Conservation (phyloP, 495 filamentous ascomycete genomes). For the Hypoxylon perforatum region DNA sequence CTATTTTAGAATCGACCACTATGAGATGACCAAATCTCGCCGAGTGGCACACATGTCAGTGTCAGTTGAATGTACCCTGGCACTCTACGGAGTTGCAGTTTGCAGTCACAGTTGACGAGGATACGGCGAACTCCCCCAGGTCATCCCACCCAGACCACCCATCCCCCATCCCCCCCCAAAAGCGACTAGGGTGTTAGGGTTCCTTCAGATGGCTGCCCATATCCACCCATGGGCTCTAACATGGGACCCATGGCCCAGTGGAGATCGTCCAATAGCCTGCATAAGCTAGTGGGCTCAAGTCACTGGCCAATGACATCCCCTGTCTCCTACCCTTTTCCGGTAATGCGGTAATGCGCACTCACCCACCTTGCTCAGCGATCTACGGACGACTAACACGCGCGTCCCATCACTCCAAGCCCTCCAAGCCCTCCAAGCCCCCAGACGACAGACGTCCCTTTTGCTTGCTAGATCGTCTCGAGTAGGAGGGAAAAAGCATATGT, state of each 20-base stretch:
- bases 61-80: constrained; percentile 20
- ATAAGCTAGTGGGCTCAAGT: constrained; percentile 24
- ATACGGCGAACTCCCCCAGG: constrained; percentile 34
- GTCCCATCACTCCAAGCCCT: constrained; percentile 27
- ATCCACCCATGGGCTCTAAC: constrained; percentile 9
- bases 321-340: constrained; percentile 38
- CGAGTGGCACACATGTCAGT: constrained; percentile 38
- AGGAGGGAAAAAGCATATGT: constrained; percentile 12
- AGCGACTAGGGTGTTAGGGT: constrained; percentile 15
- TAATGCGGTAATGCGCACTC: constrained; percentile 39
- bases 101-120: constrained; percentile 43
- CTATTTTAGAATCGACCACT: constrained; percentile 38
- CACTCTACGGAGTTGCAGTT: constrained; percentile 27
- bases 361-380: constrained; percentile 35
- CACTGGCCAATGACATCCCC: constrained; percentile 41
- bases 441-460: constrained; percentile 11
- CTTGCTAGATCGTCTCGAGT: constrained; percentile 17
- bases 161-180: constrained; percentile 15
- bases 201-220: constrained; percentile 32
- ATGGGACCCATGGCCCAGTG: not conserved
- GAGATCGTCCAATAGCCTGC: constrained; percentile 47
- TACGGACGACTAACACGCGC: constrained; percentile 36
- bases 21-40: constrained; percentile 46
- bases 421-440: no score
- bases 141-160: constrained; percentile 37